These are phyloP conservation scores for Dendrobium huoshanense DNA, from an alignment of 106 monocot species.

Conservation along the genomic window DNA sequence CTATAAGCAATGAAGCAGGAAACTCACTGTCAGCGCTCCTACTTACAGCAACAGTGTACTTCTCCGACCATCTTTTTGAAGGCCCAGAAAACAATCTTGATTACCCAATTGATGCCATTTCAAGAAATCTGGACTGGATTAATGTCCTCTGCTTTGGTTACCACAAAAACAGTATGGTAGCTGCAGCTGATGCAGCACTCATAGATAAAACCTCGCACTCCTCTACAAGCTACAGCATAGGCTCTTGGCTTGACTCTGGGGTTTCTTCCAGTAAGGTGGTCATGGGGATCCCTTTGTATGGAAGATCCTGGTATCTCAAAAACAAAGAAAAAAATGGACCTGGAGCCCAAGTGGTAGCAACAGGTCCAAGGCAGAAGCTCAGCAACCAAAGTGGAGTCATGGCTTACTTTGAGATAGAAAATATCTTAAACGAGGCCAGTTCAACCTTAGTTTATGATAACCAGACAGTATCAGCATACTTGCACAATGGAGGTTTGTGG, in stretches of 20 bases:
- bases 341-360: constrained; percentile 54
- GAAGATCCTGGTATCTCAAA: constrained; percentile 77
- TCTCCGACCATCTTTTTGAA: constrained; percentile 67
- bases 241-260: constrained; percentile 76
- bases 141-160: constrained; percentile 54
- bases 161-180: constrained; percentile 34
- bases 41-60: constrained; percentile 73
- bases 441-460: constrained; percentile 34
- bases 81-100: constrained; percentile 33
- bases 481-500: constrained; percentile 49
- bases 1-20: constrained; percentile 22
- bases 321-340: constrained; percentile 64
- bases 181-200: constrained; percentile 49
- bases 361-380: constrained; percentile 49
- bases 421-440: constrained; percentile 21
- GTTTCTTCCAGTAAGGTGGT: constrained; percentile 55
- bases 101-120: constrained; percentile 54
- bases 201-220: constrained; percentile 48
- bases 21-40: constrained; percentile 28
- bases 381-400: constrained; percentile 73
- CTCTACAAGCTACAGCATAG: constrained; percentile 67
- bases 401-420: constrained; percentile 56
- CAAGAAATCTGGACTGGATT: constrained; percentile 56
- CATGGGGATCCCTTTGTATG: constrained; percentile 72
- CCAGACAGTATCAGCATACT: constrained; percentile 34